phyloP scores from a whole-genome alignment of 192 early-diverging fungal species.

The Backusella tuberculispora region DNA sequence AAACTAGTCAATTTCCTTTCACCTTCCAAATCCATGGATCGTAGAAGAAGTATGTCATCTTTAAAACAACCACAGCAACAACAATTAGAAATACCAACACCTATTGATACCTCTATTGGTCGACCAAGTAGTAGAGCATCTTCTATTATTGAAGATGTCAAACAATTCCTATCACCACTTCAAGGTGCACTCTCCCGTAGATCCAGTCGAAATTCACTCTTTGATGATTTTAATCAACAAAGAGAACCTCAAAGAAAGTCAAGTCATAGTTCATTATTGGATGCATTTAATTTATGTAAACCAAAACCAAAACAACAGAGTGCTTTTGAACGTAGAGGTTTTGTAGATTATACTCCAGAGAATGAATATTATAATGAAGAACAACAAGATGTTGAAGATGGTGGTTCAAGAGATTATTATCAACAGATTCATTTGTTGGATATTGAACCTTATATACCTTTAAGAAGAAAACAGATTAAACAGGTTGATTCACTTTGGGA shows the following conservation, averaged over 20 bases:
- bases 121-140: conserved; percentile 16
- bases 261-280: conserved; percentile 7
- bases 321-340: conserved; percentile 1
- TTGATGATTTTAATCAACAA: background rate
- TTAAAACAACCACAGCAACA: background rate
- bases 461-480: conserved; percentile 21
- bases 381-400: background rate
- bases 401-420: background rate
- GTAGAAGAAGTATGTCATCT: conserved; percentile 14
- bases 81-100: background rate
- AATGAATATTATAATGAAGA: background rate
- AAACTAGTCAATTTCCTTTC: background rate
- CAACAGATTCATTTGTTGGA: background rate
- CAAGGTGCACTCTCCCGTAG: background rate
- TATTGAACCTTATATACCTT: background rate
- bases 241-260: background rate
- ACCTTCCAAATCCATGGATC: background rate
- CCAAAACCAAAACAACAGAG: conserved; percentile 5
- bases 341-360: background rate
- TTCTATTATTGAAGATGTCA: conserved; percentile 19
- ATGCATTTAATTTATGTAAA: conserved; percentile 20
- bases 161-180: conserved; percentile 1
- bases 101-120: background rate
- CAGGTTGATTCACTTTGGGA: conserved; percentile 8
- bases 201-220: background rate